These are phyloP conservation scores for Lepidium campestre DNA, from an alignment of 441 rosid species.

Conservation along the genomic window DNA sequence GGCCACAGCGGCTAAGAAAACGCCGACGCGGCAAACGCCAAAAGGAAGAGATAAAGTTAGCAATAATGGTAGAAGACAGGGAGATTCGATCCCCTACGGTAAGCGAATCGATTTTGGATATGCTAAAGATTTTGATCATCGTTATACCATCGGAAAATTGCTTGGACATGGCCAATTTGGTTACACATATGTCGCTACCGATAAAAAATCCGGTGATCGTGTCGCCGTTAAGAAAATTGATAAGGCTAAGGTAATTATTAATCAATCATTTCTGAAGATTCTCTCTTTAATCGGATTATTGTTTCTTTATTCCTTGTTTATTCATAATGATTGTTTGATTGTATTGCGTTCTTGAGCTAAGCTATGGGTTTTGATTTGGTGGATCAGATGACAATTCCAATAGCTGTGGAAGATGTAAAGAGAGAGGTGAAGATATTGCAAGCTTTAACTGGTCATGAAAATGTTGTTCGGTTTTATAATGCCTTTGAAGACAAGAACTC, in stretches of 20 bases:
- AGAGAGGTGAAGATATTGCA: conserved; percentile 81
- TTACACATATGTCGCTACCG: conserved; percentile 86
- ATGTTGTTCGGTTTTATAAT: conserved; percentile 77
- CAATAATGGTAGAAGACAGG: conserved; percentile 26
- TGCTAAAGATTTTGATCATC: conserved; percentile 67
- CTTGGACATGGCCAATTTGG: conserved; percentile 98
- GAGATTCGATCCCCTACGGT: conserved; percentile 62
- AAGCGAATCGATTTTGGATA: conserved; percentile 92
- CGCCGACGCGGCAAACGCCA: conserved; percentile 21
- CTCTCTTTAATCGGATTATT: no score
- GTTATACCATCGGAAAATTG: conserved; percentile 72
- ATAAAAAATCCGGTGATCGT: conserved; percentile 70
- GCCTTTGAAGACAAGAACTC: conserved; percentile 85
- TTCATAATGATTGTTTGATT: no score
- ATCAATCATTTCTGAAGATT: no score
- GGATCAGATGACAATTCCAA: conserved; percentile 77
- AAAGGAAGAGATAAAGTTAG: conserved; percentile 11
- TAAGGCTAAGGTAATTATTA: conserved; percentile 62
- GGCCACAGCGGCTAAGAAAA: conserved; percentile 11
- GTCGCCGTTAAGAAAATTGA: conserved; percentile 93
- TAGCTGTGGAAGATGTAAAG: conserved; percentile 90
- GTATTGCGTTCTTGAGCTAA: neutral
- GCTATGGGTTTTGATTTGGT: conserved; percentile 6
- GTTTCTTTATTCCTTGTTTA: no score
- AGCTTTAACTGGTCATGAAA: conserved; percentile 86